A percentile compares a stretch with the other conserved stretches of the same genome.
Conservation (phyloP, 2,329 filamentous ascomycete species). For the Camillea tinctor region DNA sequence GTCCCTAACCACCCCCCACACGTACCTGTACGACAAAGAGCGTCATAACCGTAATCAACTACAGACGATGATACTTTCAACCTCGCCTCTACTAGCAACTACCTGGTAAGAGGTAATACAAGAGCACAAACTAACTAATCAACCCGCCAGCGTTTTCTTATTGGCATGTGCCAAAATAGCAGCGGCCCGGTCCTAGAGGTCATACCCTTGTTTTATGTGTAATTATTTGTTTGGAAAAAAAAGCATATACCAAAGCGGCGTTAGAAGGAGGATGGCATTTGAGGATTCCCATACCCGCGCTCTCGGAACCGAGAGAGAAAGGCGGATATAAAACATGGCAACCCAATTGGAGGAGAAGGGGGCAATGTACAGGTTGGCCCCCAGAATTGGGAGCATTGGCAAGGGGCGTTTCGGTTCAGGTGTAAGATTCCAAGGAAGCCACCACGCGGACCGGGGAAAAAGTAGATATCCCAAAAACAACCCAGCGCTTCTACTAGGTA, state of each 20-base stretch:
- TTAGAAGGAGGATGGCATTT: background rate
- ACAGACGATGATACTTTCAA: background rate
- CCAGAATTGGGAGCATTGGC: constrained; percentile 18
- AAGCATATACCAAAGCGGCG: constrained; percentile 1
- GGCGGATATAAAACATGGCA: background rate
- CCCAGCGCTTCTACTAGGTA: no score
- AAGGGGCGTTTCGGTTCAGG: constrained; percentile 15
- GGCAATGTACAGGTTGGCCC: background rate
- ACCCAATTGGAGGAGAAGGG: background rate
- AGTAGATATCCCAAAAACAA: no score
- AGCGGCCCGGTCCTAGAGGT: background rate
- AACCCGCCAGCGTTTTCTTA: background rate
- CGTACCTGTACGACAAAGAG: background rate
- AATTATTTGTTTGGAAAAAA: constrained; percentile 1
- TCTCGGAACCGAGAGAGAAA: background rate
- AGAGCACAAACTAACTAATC: background rate
- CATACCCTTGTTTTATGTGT: background rate
- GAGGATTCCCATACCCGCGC: background rate
- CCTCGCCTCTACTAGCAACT: background rate
- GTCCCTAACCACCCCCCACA: background rate
- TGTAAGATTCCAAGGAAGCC: background rate
- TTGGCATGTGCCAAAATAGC: background rate
- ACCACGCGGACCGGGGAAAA: no score
- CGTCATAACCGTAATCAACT: background rate
- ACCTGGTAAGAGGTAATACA: background rate